Percentiles rank a stretch among this genome's conserved stretches.
phyloP scores from a whole-genome alignment of 306 rosid genomes.

The Boehmeria nivea region DNA sequence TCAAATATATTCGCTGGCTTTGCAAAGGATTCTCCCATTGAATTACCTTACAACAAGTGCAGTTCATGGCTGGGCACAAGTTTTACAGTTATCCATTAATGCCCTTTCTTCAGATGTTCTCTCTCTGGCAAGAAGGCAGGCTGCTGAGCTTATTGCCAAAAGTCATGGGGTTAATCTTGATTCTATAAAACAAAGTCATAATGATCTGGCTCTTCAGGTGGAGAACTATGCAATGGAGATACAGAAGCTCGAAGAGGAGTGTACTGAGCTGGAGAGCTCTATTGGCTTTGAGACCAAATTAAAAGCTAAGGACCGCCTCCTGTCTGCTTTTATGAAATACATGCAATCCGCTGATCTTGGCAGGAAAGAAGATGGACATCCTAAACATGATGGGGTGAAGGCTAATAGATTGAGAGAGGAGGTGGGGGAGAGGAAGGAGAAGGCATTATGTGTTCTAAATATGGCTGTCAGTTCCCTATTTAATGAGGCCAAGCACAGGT shows the following conservation, averaged over 20 bases:
- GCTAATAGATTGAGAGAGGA: constrained; percentile 39
- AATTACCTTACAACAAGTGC: constrained; percentile 83
- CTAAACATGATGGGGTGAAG: constrained; percentile 46
- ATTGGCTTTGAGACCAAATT: constrained; percentile 62
- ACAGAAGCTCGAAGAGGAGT: constrained; percentile 64
- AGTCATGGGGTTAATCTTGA: constrained; percentile 48
- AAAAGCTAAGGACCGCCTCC: constrained; percentile 71
- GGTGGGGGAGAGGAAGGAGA: constrained; percentile 54
- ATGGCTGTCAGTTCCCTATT: constrained; percentile 56
- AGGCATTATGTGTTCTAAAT: constrained; percentile 44
- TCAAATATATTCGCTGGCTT: constrained; percentile 72
- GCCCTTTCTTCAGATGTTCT: constrained; percentile 69
- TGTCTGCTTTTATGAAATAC: constrained; percentile 63
- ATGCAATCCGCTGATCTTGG: constrained; percentile 58
- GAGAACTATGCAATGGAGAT: constrained; percentile 65
- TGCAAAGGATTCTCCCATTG: constrained; percentile 83
- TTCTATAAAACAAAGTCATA: constrained; percentile 50
- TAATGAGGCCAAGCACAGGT: constrained; percentile 45
- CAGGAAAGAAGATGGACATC: constrained; percentile 44
- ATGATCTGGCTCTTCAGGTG: constrained; percentile 58
- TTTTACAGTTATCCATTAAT: constrained; percentile 61
- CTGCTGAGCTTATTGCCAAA: constrained; percentile 64
- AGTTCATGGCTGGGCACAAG: constrained; percentile 89
- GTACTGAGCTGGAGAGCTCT: constrained; percentile 58
- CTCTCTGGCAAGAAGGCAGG: constrained; percentile 84